A percentile compares a stretch with the other conserved stretches of the same genome.
Conservation (phyloP, 768 basidiomycete species). For the Podaxis sp. region DNA sequence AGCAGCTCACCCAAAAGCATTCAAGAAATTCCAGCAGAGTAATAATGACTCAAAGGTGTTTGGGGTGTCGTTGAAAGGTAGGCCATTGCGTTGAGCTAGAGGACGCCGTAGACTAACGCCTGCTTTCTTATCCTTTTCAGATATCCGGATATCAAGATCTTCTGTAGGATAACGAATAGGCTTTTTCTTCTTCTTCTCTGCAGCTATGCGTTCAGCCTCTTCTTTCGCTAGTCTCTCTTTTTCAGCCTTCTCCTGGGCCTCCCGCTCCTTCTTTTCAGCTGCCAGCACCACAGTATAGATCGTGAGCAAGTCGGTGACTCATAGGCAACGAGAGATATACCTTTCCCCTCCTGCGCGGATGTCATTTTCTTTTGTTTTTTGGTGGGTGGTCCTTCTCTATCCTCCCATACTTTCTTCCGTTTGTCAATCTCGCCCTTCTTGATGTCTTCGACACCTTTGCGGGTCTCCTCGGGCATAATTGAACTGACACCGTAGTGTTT, state of each 20-base stretch:
- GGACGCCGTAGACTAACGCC: slow-evolving; percentile 72
- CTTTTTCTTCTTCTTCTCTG: slow-evolving; percentile 86
- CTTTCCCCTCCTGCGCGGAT: slow-evolving; percentile 72
- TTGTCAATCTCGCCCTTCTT: slow-evolving; percentile 92
- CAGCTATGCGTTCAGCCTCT: slow-evolving; percentile 68
- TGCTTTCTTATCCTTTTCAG: slow-evolving; percentile 81
- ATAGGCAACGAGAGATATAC: slow-evolving; percentile 34
- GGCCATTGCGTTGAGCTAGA: slow-evolving; percentile 52
- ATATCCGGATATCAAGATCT: slow-evolving; percentile 79
- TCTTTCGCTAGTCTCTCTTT: slow-evolving; percentile 64
- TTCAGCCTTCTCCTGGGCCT: slow-evolving; percentile 69
- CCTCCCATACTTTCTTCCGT: slow-evolving; percentile 88
- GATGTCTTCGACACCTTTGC: slow-evolving; percentile 73
- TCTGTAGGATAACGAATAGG: slow-evolving; percentile 92
- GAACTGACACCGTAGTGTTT: slow-evolving; percentile 81
- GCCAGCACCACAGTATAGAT: slow-evolving; percentile 26
- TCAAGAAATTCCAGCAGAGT: slow-evolving; percentile 92
- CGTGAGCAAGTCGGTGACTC: slow-evolving; percentile 13
- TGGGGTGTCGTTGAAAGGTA: slow-evolving; percentile 69
- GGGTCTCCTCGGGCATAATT: slow-evolving; percentile 83
- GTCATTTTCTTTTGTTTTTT: slow-evolving; percentile 84
- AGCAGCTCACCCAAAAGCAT: slow-evolving; percentile 81
- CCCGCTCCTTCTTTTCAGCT: slow-evolving; percentile 67
- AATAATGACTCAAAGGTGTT: slow-evolving; percentile 81
- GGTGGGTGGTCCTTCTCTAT: slow-evolving; percentile 77